These are phyloP conservation scores for Trichoderma asperelloides DNA, from an alignment of 495 filamentous ascomycete genomes.

Conservation along the genomic window DNA sequence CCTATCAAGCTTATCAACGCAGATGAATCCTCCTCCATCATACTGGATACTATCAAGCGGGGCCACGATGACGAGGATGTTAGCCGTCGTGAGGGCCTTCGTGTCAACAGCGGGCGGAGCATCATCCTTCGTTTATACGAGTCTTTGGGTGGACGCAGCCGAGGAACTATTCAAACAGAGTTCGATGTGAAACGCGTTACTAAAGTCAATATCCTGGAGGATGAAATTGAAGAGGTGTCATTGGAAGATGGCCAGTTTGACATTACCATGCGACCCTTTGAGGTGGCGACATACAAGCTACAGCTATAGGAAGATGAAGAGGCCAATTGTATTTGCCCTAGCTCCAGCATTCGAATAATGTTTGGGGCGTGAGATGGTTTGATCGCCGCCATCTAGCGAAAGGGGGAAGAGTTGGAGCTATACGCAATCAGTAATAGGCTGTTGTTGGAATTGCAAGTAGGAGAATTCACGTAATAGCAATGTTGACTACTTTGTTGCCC, in stretches of 20 bases:
- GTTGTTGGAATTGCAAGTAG: background rate
- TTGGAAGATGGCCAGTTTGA: conserved; percentile 43
- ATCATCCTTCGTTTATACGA: conserved; percentile 83
- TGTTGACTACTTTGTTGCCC: background rate
- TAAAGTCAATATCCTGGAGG: conserved; percentile 74
- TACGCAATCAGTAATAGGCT: background rate
- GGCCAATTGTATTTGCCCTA: background rate
- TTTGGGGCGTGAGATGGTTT: background rate
- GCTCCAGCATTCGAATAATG: background rate
- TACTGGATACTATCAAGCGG: conserved; percentile 81
- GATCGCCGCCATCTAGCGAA: too few species aligned
- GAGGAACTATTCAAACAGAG: conserved; percentile 53
- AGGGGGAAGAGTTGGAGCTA: too few species aligned
- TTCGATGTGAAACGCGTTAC: conserved; percentile 65
- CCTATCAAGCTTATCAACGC: conserved; percentile 49
- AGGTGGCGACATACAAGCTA: conserved; percentile 79
- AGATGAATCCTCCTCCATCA: conserved; percentile 38
- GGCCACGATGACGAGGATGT: conserved; percentile 95
- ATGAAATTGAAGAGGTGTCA: conserved; percentile 52
- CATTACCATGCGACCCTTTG: conserved; percentile 73
- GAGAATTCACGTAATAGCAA: background rate
- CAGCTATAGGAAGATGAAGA: conserved; percentile 41
- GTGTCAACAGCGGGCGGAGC: conserved; percentile 56
- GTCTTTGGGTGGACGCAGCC: conserved; percentile 73
- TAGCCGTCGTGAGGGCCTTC: conserved; percentile 57